Percentiles rank a stretch among this genome's conserved stretches.
Conservation (phyloP, 148 eudicot species). For the Silene latifolia region DNA sequence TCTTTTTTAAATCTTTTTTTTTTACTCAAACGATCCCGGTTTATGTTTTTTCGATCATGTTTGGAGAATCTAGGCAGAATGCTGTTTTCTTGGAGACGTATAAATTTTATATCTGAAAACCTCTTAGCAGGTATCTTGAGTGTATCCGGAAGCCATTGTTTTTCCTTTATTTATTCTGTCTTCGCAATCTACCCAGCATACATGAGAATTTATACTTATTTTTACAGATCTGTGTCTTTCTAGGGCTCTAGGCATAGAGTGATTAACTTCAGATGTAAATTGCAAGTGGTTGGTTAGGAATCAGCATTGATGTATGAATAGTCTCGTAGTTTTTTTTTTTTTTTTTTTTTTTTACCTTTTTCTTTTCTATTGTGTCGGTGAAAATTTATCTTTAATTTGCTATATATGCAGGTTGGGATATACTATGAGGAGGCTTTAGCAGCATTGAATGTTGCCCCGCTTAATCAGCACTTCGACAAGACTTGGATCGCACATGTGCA, state of each 20-base stretch:
- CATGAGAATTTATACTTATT: background rate
- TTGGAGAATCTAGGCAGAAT: background rate
- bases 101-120: too few species aligned
- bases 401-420: slow-evolving; percentile 59
- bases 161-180: background rate
- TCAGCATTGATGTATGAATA: background rate
- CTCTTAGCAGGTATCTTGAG: too few species aligned
- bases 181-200: background rate
- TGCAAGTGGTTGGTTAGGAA: background rate
- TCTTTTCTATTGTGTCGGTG: background rate
- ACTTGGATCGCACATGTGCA: slow-evolving; percentile 90
- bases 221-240: background rate
- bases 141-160: too few species aligned
- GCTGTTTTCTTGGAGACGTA: too few species aligned
- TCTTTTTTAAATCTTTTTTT: too few species aligned
- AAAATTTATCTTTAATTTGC: background rate
- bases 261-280: background rate
- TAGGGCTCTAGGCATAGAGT: background rate
- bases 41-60: too few species aligned
- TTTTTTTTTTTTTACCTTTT: background rate
- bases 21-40: too few species aligned
- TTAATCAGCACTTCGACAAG: slow-evolving; percentile 81
- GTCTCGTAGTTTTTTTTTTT: too few species aligned
- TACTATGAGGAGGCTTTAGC: slow-evolving; percentile 93
- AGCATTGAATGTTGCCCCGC: slow-evolving; percentile 72